phyloP scores from a whole-genome alignment of 2,329 filamentous ascomycete genomes.

The Simplicillium aogashimaense region DNA sequence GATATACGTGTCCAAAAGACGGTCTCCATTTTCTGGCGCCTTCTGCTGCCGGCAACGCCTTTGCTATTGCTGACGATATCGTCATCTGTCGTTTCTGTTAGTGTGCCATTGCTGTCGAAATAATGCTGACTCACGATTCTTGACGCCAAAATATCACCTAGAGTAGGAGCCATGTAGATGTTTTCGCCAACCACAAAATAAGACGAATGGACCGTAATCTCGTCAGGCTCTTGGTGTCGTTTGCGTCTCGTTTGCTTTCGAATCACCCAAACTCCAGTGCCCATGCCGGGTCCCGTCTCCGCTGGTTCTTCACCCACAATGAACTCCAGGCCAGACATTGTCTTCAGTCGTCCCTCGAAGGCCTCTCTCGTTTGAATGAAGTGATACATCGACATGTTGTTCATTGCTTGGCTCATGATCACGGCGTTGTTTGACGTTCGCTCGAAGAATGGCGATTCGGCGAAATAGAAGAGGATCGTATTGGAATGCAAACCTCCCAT shows the following conservation, averaged over 20 bases:
- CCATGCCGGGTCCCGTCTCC: conserved; percentile 52
- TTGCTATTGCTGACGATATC: conserved; percentile 44
- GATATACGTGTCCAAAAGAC: conserved; percentile 42
- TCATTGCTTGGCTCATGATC: conserved; percentile 50
- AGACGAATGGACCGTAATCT: conserved; percentile 46
- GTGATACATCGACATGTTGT: conserved; percentile 47
- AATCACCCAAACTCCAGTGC: conserved; percentile 61
- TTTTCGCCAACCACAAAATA: conserved; percentile 59
- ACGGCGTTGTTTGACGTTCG: conserved; percentile 58
- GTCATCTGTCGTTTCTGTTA: conserved; percentile 29
- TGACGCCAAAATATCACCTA: conserved; percentile 49
- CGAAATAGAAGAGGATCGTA: conserved; percentile 57
- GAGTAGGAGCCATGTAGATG: conserved; percentile 54
- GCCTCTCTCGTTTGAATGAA: conserved; percentile 50
- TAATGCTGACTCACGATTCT: conserved; percentile 36
- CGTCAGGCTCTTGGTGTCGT: conserved; percentile 43
- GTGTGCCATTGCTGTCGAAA: neutral
- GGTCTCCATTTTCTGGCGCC: conserved; percentile 44
- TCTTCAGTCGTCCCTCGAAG: conserved; percentile 52
- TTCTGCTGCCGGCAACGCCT: conserved; percentile 40
- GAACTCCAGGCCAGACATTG: conserved; percentile 59
- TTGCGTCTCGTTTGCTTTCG: conserved; percentile 57
- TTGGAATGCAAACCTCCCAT: conserved; percentile 56
- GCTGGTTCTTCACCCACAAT: conserved; percentile 56
- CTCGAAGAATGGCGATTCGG: conserved; percentile 59